Evolutionary conservation across 169 alveolate species (phyloP).

Genomic region (Plasmodium adleri): DNA sequence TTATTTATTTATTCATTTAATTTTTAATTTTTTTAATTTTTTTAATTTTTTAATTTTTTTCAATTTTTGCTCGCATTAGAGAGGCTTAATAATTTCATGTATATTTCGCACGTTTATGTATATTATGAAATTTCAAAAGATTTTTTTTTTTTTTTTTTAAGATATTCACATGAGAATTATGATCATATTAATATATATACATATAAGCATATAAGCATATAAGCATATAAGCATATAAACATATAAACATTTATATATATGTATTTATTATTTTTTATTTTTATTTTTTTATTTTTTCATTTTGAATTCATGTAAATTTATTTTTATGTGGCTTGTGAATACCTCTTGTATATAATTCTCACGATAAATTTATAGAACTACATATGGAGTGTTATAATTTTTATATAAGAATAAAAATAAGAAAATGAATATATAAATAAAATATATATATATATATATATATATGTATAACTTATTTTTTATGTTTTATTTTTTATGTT

Average conservation of each 20-base stretch:
- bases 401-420: too few relatives aligned
- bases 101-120: neutral
- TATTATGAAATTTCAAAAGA: neutral
- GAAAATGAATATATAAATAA: too few relatives aligned
- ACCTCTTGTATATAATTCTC: too few relatives aligned
- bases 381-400: too few relatives aligned
- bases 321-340: too few relatives aligned
- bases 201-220: constrained; percentile 5
- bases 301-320: neutral
- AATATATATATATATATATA: too few relatives aligned
- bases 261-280: neutral
- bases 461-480: too few relatives aligned
- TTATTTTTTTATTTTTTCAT: neutral
- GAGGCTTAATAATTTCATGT: neutral
- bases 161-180: neutral
- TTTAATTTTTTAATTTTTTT: too few relatives aligned
- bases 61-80: neutral
- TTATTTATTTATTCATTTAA: neutral
- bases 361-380: too few relatives aligned
- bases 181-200: neutral
- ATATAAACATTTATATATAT: constrained; percentile 12
- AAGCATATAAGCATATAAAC: neutral
- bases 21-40: neutral
- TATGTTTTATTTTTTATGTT: too few relatives aligned
- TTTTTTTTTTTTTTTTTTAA: too few relatives aligned